Base-by-base conservation (phyloP, 495 filamentous ascomycete genomes). In the Penicillium salamii region DNA sequence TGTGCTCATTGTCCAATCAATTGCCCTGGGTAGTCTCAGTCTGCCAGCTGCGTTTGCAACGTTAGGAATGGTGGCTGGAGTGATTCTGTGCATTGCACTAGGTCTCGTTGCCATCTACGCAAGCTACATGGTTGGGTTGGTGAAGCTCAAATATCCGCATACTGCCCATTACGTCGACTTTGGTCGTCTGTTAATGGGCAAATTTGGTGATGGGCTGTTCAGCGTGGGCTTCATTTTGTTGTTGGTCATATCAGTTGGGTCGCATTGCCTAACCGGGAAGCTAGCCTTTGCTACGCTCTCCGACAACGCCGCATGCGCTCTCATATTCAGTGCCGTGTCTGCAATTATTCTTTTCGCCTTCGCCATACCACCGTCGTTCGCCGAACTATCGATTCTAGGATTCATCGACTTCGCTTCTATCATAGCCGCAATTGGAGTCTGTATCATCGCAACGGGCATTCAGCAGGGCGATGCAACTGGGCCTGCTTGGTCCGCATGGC, bases 71-170 rank as follows among this genome's bases (percentile, higher is more conserved):
- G 75, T 85, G 3, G 49, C 65, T 7, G 65, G 63, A 9, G 55
- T 72, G 1, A 70, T 86, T 33, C 63, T 79, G 38, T 74, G 77
- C 4, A 57, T 86, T 38, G 58, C 65, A 11, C 50, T 87, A 5
- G 86, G 86, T 5, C 49, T 87, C 17, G 52, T 86, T n/a, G 81
- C 86, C 23, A 80, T 82, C 41, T 90, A 89, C 63, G 84, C 83
- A 19, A 81, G 82, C 54, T 86, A 82, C 46, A 73, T 86, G 42
- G 71, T 89, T 50, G 85, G 81, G 28, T 81, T 86, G 60, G 78
- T 88, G 46, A 87, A 86, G 58, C 38, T 83, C 21, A 75, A 72
- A 41, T 81, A 79, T 57, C 86, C 85, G 1, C 63, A 81, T n/a
- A 73, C 88, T 8, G 62, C 76, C 47, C 76, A 82, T 60, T 84